These are phyloP conservation scores for Penicillium sp. DNA, from an alignment of 2,329 filamentous ascomycete species.

Conservation along the genomic window DNA sequence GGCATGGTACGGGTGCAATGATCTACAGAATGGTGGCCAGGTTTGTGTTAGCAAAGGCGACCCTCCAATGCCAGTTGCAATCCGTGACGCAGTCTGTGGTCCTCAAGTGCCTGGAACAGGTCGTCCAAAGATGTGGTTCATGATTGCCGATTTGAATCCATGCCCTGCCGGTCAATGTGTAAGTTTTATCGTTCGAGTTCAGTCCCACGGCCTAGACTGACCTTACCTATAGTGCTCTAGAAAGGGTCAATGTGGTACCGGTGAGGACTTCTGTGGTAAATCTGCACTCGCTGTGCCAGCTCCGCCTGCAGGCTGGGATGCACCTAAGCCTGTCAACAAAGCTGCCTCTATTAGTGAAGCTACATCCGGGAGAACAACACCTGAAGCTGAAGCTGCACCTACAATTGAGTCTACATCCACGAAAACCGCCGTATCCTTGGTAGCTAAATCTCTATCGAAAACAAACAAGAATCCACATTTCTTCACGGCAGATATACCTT, in stretches of 20 bases:
- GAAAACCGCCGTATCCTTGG: neutral
- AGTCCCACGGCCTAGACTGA: neutral
- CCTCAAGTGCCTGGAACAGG: slow-evolving; percentile 5
- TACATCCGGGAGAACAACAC: no score
- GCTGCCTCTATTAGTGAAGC: no score
- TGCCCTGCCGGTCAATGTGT: slow-evolving; percentile 7
- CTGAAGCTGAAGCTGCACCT: no score
- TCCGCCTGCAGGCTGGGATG: no score
- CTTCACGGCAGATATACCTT: neutral
- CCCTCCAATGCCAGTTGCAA: slow-evolving; percentile 1
- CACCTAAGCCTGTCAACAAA: no score
- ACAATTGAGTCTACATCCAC: no score
- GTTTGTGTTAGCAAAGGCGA: neutral
- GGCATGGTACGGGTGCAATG: neutral
- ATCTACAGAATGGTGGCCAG: neutral
- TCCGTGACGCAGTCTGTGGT: neutral
- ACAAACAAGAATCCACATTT: neutral
- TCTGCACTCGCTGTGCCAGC: neutral
- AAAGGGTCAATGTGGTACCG: slow-evolving; percentile 5
- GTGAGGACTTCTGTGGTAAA: neutral
- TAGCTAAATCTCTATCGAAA: neutral
- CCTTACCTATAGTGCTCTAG: neutral
- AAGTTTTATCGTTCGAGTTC: neutral
- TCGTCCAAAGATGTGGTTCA: neutral
- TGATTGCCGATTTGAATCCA: neutral